phyloP scores from a whole-genome alignment of 768 basidiomycete genomes.

The Flagelloscypha sp. region DNA sequence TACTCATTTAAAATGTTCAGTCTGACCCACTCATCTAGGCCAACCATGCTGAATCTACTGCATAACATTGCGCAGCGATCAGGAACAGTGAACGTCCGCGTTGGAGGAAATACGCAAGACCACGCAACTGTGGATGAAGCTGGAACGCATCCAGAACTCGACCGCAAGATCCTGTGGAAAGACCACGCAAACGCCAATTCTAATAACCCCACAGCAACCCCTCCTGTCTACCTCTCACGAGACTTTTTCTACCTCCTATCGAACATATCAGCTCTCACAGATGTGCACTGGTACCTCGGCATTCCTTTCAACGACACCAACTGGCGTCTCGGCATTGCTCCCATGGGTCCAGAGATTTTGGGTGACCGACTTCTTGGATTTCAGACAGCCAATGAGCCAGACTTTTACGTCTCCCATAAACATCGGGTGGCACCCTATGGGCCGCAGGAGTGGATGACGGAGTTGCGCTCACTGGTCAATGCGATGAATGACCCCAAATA shows the following conservation, averaged over 20 bases:
- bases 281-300: constrained; percentile 58
- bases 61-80: constrained; percentile 56
- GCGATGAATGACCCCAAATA: too few species aligned
- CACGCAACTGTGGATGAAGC: too few species aligned
- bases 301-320: constrained; percentile 62
- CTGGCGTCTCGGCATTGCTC: constrained; percentile 44
- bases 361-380: constrained; percentile 62
- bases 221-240: constrained; percentile 52
- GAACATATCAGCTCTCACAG: constrained; percentile 50
- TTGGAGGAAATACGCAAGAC: constrained; percentile 81
- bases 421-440: constrained; percentile 11
- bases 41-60: constrained; percentile 74
- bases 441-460: constrained; percentile 13
- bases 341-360: constrained; percentile 50
- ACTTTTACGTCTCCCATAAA: constrained; percentile 41
- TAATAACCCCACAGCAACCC: constrained; percentile 67
- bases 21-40: constrained; percentile 34
- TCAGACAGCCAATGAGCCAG: constrained; percentile 73
- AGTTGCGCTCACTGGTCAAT: too few species aligned
- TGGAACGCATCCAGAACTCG: too few species aligned
- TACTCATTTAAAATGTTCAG: constrained; percentile 9
- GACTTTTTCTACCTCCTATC: constrained; percentile 61
- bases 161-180: too few species aligned
- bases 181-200: constrained; percentile 18
- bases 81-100: constrained; percentile 54